These are phyloP conservation scores for Aureobasidium vineae DNA, from an alignment of 2,329 filamentous ascomycete genomes.

Conservation along the genomic window DNA sequence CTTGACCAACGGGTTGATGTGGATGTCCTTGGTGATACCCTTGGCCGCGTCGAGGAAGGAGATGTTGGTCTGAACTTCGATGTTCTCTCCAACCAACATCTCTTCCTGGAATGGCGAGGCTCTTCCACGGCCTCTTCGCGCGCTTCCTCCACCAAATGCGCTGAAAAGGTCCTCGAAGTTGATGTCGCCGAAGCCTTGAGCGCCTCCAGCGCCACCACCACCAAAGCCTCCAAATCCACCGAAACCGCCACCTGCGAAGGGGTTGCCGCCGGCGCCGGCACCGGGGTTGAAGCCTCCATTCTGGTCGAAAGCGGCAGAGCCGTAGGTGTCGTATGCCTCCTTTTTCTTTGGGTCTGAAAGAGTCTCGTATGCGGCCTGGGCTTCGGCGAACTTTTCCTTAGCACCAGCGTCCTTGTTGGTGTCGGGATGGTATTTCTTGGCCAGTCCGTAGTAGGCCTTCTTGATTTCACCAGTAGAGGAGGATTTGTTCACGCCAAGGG, in stretches of 20 bases:
- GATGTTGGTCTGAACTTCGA: conserved; percentile 89
- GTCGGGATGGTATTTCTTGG: conserved; percentile 97
- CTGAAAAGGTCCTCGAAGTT: conserved; percentile 96
- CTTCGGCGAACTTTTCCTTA: conserved; percentile 91
- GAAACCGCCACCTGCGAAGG: conserved; percentile 54
- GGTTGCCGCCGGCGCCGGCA: conserved; percentile 61
- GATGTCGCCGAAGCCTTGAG: conserved; percentile 67
- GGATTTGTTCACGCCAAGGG: conserved; percentile 77
- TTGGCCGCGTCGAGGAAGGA: conserved; percentile 96
- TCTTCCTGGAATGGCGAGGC: conserved; percentile 73
- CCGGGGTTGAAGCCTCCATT: conserved; percentile 68
- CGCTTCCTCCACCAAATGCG: conserved; percentile 70
- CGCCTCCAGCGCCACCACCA: conserved; percentile 43
- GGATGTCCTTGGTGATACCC: conserved; percentile 83
- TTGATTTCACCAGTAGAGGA: conserved; percentile 90
- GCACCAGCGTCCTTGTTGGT: conserved; percentile 94
- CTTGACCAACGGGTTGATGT: conserved; percentile 73
- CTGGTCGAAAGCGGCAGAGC: conserved; percentile 70
- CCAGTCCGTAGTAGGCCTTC: conserved; percentile 95
- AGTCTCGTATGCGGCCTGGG: conserved; percentile 91
- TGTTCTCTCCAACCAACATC: conserved; percentile 88
- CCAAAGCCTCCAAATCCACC: conserved; percentile 45
- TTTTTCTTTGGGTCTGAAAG: conserved; percentile 91
- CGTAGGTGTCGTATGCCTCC: conserved; percentile 87
- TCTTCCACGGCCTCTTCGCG: conserved; percentile 50